These are phyloP conservation scores for Obelidium mucronatum DNA, from an alignment of 192 early-diverging fungal species.

Conservation along the genomic window DNA sequence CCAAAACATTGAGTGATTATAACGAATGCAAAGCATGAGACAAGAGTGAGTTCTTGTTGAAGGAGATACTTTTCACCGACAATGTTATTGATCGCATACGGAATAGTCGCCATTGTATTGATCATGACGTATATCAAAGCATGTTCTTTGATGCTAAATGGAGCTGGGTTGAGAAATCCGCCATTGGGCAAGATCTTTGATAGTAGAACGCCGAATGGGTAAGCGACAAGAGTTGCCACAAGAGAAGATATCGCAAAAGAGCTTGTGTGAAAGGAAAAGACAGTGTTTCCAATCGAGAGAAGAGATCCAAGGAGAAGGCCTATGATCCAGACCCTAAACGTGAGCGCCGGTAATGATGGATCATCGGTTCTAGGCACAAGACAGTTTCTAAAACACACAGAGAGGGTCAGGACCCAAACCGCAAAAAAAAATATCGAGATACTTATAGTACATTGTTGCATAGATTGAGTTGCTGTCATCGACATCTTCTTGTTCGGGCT, in stretches of 20 bases:
- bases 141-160: slow-evolving; percentile 69
- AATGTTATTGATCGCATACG: slow-evolving; percentile 62
- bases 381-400: no score
- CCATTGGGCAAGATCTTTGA: slow-evolving; percentile 56
- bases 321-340: slow-evolving; percentile 35
- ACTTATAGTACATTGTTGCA: no score
- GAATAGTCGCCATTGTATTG: neutral
- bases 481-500: no score
- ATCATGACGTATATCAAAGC: slow-evolving; percentile 74
- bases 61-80: slow-evolving; percentile 35
- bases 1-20: slow-evolving; percentile 74
- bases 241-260: slow-evolving; percentile 59
- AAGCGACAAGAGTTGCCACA: slow-evolving; percentile 75
- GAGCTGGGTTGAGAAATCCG: slow-evolving; percentile 54
- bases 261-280: slow-evolving; percentile 44
- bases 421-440: no score
- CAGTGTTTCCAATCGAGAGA: slow-evolving; percentile 32
- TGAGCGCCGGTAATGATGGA: slow-evolving; percentile 36
- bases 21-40: slow-evolving; percentile 50
- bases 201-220: slow-evolving; percentile 61
- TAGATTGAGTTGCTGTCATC: no score
- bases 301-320: slow-evolving; percentile 26
- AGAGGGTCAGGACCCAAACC: no score
- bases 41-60: slow-evolving; percentile 29
- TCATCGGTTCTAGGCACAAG: slow-evolving; percentile 40